Evolutionary conservation across 768 basidiomycete species (phyloP), one percentile per base, ranked within the genome.

Genomic region (Tricholoma saponaceum): DNA sequence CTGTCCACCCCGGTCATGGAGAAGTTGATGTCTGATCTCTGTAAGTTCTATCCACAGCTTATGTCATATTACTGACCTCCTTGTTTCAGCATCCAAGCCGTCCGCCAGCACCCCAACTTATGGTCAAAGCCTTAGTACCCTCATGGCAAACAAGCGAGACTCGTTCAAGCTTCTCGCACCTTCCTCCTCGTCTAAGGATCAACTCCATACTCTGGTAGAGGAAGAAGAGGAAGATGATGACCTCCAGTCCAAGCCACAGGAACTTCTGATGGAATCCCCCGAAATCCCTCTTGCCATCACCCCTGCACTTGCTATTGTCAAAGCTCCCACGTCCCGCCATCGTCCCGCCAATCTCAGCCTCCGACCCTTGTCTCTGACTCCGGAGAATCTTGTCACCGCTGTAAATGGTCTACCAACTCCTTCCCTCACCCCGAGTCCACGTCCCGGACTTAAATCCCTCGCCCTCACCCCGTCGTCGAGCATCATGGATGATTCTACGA

Each of bases 221-320:
- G 92, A 92, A 66, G 90, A 94, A 56, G 92, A 95, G 51, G 92
- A 92, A 41, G 92, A 93, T 23, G 88, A 89, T 3, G 76, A 76
- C 14, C 71, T 79, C n/a, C 12, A 32, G 28, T n/a, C 55, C 18
- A 51, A 51, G 26, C 14, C 49, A 2, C 55, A 52, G 14, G 71
- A 71, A 23, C 56, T 61, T 0, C 58, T 58, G 18, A 47, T 64
- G 25, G 57, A 67, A 52, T 52, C 66, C 26, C 64, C 67, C 43
- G 66, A 72, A 22, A 65, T 68, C 14, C 66, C 70, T 51, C 66
- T 71, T 18, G 61, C 67, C 14, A 58, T 67, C 37, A 67, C 70
- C n/a, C 69, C 73, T n/a, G 68, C 67, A 26, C 63, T 71, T 33
- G 61, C 70, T 43, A 60, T 72, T 33, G 67, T 69, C 14, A 79